Percentiles rank a stretch among this genome's conserved stretches.
Conservation (phyloP, 2,329 filamentous ascomycete genomes). For the Neofusicoccum kwambonambiense region DNA sequence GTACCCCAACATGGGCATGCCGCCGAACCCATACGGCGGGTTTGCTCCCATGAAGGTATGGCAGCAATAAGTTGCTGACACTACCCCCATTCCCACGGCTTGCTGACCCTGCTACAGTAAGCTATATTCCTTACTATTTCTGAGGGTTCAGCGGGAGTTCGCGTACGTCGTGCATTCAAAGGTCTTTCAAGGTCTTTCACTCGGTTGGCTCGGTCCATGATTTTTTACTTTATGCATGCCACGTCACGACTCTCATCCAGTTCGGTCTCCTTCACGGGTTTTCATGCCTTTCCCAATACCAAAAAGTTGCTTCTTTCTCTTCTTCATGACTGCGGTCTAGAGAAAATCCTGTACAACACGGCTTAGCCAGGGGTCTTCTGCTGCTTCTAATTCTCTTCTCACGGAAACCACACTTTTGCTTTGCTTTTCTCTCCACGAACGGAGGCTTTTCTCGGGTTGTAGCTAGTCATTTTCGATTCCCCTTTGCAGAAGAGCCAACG, state of each 20-base stretch:
- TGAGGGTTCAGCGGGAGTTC: constrained; percentile 20
- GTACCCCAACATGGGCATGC: constrained; percentile 69
- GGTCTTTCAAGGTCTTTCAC: constrained; percentile 20
- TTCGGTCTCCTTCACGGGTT: constrained; percentile 18
- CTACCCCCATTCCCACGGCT: constrained; percentile 6
- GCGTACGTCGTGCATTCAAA: constrained; percentile 21
- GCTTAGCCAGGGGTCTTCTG: constrained; percentile 20
- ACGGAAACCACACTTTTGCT: constrained; percentile 15
- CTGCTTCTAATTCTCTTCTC: constrained; percentile 17
- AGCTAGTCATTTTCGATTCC: constrained; percentile 20
- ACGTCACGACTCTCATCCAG: constrained; percentile 20
- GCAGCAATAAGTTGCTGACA: constrained; percentile 14
- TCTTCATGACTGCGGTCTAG: constrained; percentile 20
- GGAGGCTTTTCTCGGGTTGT: constrained; percentile 20
- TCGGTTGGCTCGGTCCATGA: constrained; percentile 22
- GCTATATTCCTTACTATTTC: constrained; percentile 24
- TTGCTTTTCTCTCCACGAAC: constrained; percentile 11
- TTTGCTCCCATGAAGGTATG: constrained; percentile 67
- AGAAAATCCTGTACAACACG: constrained; percentile 21
- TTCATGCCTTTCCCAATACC: constrained; percentile 20
- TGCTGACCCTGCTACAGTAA: constrained; percentile 19
- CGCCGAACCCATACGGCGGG: constrained; percentile 63
- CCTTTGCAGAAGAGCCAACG: constrained; percentile 16
- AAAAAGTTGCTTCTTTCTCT: constrained; percentile 19
- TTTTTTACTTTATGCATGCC: constrained; percentile 20